Conservation (phyloP, 2,329 filamentous ascomycete species). For the Aschersonia sp. region DNA sequence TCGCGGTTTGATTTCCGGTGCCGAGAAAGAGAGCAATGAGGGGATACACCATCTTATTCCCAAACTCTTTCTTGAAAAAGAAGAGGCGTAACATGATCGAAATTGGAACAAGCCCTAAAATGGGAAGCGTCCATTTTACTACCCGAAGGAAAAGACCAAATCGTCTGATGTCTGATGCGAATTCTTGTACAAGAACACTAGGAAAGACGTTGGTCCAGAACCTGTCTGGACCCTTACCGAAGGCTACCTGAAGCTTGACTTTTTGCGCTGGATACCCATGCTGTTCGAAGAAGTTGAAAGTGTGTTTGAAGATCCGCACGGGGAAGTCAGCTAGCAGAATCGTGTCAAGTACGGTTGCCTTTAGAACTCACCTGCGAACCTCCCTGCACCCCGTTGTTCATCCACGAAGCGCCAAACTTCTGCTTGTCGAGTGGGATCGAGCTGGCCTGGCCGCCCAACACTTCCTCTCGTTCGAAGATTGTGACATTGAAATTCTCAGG, state of each 20-base stretch:
- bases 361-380: conserved; percentile 23
- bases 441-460: conserved; percentile 47
- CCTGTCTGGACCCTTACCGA: conserved; percentile 40
- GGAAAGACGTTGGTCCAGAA: conserved; percentile 57
- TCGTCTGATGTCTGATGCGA: conserved; percentile 39
- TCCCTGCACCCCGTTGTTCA: conserved; percentile 51
- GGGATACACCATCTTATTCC: conserved; percentile 55
- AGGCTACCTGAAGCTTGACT: conserved; percentile 47
- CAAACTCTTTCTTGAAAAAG: conserved; percentile 54
- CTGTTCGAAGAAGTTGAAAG: conserved; percentile 47
- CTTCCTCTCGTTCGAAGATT: conserved; percentile 41
- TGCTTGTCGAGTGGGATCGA: conserved; percentile 42
- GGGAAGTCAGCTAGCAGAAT: background rate
- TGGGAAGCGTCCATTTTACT: conserved; percentile 42
- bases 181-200: conserved; percentile 39
- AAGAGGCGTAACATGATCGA: conserved; percentile 52
- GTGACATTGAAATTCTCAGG: conserved; percentile 52
- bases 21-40: conserved; percentile 61
- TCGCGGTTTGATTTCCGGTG: conserved; percentile 59
- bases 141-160: conserved; percentile 42
- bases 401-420: conserved; percentile 42
- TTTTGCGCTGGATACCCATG: conserved; percentile 41
- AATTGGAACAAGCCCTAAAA: conserved; percentile 47
- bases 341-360: background rate
- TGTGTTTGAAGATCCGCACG: conserved; percentile 49